Percentiles rank a stretch among this genome's conserved stretches.
These are phyloP conservation scores for Scedosporium apiospermum DNA, from an alignment of 2,329 filamentous ascomycete species.

Conservation along the genomic window DNA sequence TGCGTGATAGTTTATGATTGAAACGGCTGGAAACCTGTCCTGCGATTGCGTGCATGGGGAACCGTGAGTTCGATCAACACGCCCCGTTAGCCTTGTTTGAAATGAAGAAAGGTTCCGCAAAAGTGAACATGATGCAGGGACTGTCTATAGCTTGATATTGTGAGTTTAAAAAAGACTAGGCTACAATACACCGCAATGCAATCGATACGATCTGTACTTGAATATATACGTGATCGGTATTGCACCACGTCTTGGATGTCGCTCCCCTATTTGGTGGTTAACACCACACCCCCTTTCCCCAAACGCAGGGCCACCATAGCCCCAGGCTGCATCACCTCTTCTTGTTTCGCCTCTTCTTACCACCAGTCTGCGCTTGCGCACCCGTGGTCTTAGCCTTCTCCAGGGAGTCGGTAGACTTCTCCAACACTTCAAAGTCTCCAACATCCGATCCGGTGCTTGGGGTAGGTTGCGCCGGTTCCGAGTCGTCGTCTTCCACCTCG, in stretches of 20 bases:
- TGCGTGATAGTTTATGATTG: too few species aligned
- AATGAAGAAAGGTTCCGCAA: too few species aligned
- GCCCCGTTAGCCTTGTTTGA: too few species aligned
- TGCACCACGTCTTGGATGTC: not conserved
- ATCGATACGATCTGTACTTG: not conserved
- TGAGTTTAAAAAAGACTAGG: not conserved
- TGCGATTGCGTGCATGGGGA: too few species aligned
- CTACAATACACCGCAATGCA: not conserved
- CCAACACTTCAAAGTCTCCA: conserved; percentile 54
- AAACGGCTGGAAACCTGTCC: too few species aligned
- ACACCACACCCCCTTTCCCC: not conserved
- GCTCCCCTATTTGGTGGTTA: not conserved
- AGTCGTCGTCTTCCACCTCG: conserved; percentile 33
- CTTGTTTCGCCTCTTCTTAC: conserved; percentile 44
- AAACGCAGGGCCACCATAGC: not conserved
- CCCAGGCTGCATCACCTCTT: conserved; percentile 32
- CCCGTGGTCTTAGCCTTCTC: conserved; percentile 41
- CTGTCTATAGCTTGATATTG: not conserved
- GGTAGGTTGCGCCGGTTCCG: conserved; percentile 37
- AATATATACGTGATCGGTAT: not conserved
- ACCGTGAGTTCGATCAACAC: too few species aligned
- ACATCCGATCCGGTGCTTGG: conserved; percentile 48
- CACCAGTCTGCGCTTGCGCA: conserved; percentile 32
- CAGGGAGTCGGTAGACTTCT: conserved; percentile 49
- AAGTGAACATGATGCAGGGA: not conserved